Conservation (phyloP, 176 grass and related monocot species). For the Thalia dealbata region DNA sequence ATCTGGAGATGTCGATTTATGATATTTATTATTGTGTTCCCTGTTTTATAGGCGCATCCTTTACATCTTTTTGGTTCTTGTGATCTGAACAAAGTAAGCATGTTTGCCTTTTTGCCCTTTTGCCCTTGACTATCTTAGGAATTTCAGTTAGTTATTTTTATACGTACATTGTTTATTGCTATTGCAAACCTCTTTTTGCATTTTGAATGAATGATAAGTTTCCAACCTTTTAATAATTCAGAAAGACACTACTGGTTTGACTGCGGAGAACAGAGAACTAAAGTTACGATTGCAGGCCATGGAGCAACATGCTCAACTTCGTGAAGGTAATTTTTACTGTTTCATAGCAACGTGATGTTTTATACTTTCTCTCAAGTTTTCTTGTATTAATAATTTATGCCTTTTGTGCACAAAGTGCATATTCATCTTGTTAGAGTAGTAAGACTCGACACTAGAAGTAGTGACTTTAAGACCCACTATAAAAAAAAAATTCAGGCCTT, state of each 20-base stretch:
- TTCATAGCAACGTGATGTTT: neutral
- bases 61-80: neutral
- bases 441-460: too few species aligned
- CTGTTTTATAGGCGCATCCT: too few species aligned
- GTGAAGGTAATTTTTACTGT: conserved; percentile 51
- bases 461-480: too few species aligned
- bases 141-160: neutral
- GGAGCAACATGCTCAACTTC: conserved; percentile 95
- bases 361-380: neutral
- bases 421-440: too few species aligned
- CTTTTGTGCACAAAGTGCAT: neutral
- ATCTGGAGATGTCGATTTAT: too few species aligned
- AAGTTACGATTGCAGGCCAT: conserved; percentile 87
- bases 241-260: conserved; percentile 86
- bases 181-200: neutral
- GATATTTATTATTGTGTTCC: too few species aligned
- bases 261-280: conserved; percentile 86
- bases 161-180: neutral
- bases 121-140: neutral
- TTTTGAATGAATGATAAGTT: neutral
- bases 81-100: neutral
- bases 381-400: neutral
- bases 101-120: neutral
- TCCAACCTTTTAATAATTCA: conserved; percentile 28
- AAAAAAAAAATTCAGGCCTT: neutral